Base-by-base conservation (phyloP, 2,329 filamentous ascomycete genomes). In the Macroventuria anomochaeta region DNA sequence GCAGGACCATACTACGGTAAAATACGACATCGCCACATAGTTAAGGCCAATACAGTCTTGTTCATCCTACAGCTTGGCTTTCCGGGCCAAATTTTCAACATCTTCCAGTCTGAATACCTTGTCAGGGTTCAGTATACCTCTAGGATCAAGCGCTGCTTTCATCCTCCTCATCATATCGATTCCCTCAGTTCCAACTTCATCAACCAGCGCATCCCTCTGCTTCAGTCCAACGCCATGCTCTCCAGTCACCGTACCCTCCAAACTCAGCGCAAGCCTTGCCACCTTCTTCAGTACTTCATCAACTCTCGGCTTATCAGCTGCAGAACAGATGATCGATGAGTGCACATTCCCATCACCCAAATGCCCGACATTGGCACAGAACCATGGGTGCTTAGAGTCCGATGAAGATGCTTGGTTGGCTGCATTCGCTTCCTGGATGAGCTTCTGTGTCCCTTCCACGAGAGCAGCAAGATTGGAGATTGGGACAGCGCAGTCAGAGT, bases 201-300 rank as follows among this genome's bases (percentile, higher is more conserved):
- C 88, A 7, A 83, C 81, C 42, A 95, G 79, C 69, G 92, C 91
- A 71, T 93, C 90, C 62, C 90, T 81, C 84, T 93, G 91, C 59
- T 93, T 88, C 43, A 93, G 75, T 6, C 90, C 90, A 38, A 95
- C 87, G 8, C 90, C 90, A 75, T 95, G 90, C 76, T 95, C 90
- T 28, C 90, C 90, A 20, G 90, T 93, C 0, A 92, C 88, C 0
- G 91, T 95, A 1, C 91, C 91, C 72, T 95, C 90, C 78, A 92
- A 82, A 74, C 89, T 88, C 37, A 95, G 83, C 0, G 91, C 91
- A 50, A 89, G 79, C 80, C 91, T 90, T 61, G 89, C 86, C 59
- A 90, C 88, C 63, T 89, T 88, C 13, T 20, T 28, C n/a, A 76
- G 44, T 18, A 75, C 57, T 12, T 59, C 48, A 33, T 69, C 65